These are phyloP conservation scores for Penicillium glabrum DNA, from an alignment of 2,329 filamentous ascomycete genomes.

Conservation along the genomic window DNA sequence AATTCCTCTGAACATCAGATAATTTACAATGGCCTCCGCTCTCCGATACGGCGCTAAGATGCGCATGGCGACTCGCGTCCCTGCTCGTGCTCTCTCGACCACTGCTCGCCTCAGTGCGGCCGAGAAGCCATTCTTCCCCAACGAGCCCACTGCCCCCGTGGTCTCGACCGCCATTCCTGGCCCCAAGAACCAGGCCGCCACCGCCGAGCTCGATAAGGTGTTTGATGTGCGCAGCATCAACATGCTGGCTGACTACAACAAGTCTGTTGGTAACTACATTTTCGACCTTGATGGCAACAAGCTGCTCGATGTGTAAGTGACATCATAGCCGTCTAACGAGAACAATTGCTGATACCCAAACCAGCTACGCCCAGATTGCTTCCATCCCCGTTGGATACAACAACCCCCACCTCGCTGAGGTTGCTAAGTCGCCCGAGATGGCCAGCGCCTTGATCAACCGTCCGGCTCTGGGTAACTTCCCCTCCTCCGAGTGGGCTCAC, in stretches of 20 bases:
- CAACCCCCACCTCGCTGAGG: constrained; percentile 72
- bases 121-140: constrained; percentile 55
- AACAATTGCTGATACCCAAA: not conserved
- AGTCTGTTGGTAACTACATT: constrained; percentile 76
- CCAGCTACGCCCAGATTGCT: constrained; percentile 83
- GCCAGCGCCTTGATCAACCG: constrained; percentile 79
- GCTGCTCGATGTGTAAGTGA: constrained; percentile 50
- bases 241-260: constrained; percentile 74
- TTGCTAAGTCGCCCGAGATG: constrained; percentile 76
- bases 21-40: constrained; percentile 35
- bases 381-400: constrained; percentile 93
- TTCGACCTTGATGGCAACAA: constrained; percentile 53
- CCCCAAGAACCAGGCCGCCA: constrained; percentile 68
- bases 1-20: not conserved
- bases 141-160: constrained; percentile 58
- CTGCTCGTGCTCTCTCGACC: constrained; percentile 37
- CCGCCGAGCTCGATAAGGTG: constrained; percentile 70
- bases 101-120: constrained; percentile 35
- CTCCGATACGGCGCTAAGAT: constrained; percentile 37
- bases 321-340: not conserved
- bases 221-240: constrained; percentile 86
- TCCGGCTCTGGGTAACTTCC: constrained; percentile 88
- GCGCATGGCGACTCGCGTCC: constrained; percentile 34
- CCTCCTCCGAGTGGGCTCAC: constrained; percentile 77
- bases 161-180: constrained; percentile 68